phyloP scores from a whole-genome alignment of 306 rosid species.

The Glycine tomentella region DNA sequence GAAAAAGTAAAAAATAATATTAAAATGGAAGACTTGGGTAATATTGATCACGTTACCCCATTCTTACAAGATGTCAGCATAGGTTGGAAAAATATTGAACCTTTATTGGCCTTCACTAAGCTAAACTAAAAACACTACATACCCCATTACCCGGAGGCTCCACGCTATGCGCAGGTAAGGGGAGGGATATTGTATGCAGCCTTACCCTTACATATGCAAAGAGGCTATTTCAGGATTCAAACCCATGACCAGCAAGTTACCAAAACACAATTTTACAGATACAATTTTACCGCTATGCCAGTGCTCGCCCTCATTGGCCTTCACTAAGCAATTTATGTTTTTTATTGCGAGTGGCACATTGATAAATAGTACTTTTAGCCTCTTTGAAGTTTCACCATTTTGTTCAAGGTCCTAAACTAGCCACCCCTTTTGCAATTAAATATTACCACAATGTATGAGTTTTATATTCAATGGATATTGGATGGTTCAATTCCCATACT shows the following conservation, averaged over 20 bases:
- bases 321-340: slow-evolving; percentile 37
- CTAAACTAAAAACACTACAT: too few species aligned
- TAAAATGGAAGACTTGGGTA: neutral
- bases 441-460: slow-evolving; percentile 8
- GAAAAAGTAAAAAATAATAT: slow-evolving; percentile 33
- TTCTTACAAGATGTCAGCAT: neutral
- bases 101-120: slow-evolving; percentile 21
- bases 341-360: neutral
- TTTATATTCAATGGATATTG: neutral
- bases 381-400: slow-evolving; percentile 7
- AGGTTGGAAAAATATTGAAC: slow-evolving; percentile 23
- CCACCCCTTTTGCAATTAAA: slow-evolving; percentile 22
- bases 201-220: too few species aligned
- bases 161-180: too few species aligned
- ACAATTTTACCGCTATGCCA: too few species aligned
- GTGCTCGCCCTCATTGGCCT: too few species aligned
- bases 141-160: too few species aligned
- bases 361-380: slow-evolving; percentile 17
- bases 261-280: too few species aligned
- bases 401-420: slow-evolving; percentile 5
- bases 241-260: too few species aligned
- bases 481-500: neutral
- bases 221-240: too few species aligned
- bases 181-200: too few species aligned
- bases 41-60: slow-evolving; percentile 28